phyloP scores from a whole-genome alignment of 1,139 yeast genomes.

The Entelexis sorbosivorans region DNA sequence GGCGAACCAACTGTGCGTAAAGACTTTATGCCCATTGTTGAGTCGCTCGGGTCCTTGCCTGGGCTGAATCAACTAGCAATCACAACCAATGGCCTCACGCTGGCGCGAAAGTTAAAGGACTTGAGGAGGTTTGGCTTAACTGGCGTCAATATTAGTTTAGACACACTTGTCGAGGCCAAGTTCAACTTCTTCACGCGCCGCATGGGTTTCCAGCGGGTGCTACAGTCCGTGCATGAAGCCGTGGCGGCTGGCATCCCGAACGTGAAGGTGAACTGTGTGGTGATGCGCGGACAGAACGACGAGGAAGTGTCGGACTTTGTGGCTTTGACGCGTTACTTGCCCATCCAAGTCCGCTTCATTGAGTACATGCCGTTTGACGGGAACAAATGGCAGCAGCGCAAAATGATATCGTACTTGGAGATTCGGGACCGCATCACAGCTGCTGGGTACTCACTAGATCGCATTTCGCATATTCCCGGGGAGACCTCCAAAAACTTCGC shows the following conservation, averaged over 20 bases:
- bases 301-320: constrained; percentile 41
- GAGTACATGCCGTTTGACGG: constrained; percentile 50
- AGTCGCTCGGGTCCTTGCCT: constrained; percentile 30
- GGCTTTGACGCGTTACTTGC: constrained; percentile 31
- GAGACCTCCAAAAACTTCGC: constrained; percentile 40
- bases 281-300: constrained; percentile 41
- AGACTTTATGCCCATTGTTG: constrained; percentile 38
- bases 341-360: constrained; percentile 41
- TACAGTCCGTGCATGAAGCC: constrained; percentile 36
- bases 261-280: constrained; percentile 40
- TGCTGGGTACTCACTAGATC: constrained; percentile 25
- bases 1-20: constrained; percentile 45
- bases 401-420: constrained; percentile 37
- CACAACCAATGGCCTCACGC: constrained; percentile 42
- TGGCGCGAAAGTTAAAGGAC: constrained; percentile 37
- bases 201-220: constrained; percentile 37
- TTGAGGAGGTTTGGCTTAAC: constrained; percentile 37
- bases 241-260: constrained; percentile 36
- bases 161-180: constrained; percentile 42
- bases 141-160: constrained; percentile 38
- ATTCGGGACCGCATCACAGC: constrained; percentile 31
- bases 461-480: constrained; percentile 31
- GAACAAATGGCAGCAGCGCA: constrained; percentile 38
- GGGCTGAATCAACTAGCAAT: constrained; percentile 40
- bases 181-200: constrained; percentile 40